Evolutionary conservation across 2,329 filamentous ascomycete genomes (phyloP).

Genomic region (Penicillium psychrosexuale): DNA sequence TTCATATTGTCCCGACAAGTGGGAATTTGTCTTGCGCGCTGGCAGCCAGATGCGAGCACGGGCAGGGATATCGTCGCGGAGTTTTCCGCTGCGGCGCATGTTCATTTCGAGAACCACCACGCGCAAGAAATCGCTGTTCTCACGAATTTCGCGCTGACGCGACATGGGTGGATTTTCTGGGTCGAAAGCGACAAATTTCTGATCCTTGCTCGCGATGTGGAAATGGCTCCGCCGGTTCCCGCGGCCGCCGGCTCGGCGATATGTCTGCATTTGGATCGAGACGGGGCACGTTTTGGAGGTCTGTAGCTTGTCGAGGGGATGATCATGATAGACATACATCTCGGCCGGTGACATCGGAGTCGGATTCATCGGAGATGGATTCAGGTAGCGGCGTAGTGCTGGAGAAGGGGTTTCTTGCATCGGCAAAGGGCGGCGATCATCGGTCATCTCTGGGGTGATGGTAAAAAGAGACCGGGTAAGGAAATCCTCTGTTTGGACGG

Average conservation of each 20-base stretch:
- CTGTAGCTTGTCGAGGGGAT: slow-evolving; percentile 34
- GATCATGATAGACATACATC: slow-evolving; percentile 45
- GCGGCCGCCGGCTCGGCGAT: slow-evolving; percentile 41
- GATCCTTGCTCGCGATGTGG: slow-evolving; percentile 41
- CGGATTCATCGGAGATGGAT: slow-evolving; percentile 50
- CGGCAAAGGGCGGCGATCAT: slow-evolving; percentile 58
- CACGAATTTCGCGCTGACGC: slow-evolving; percentile 60
- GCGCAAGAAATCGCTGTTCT: slow-evolving; percentile 62
- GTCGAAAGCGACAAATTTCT: slow-evolving; percentile 32
- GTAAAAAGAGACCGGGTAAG: slow-evolving; percentile 57
- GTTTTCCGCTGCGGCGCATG: slow-evolving; percentile 62
- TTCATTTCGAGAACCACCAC: slow-evolving; percentile 67
- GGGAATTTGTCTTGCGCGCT: slow-evolving; percentile 45
- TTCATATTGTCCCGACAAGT: slow-evolving; percentile 21
- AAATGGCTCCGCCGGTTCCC: slow-evolving; percentile 29
- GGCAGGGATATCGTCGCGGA: slow-evolving; percentile 54
- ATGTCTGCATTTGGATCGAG: slow-evolving; percentile 63
- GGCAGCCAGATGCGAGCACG: slow-evolving; percentile 60
- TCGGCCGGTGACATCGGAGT: slow-evolving; percentile 47
- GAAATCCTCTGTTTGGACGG: slow-evolving; percentile 56
- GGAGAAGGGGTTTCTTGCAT: slow-evolving; percentile 54
- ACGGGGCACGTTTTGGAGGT: slow-evolving; percentile 42
- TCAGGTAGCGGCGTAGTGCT: slow-evolving; percentile 59
- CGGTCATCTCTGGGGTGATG: slow-evolving; percentile 56
- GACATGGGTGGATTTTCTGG: slow-evolving; percentile 43